These are phyloP conservation scores for Zea luxurians DNA, from an alignment of 176 grass and related monocot species.

Conservation along the genomic window DNA sequence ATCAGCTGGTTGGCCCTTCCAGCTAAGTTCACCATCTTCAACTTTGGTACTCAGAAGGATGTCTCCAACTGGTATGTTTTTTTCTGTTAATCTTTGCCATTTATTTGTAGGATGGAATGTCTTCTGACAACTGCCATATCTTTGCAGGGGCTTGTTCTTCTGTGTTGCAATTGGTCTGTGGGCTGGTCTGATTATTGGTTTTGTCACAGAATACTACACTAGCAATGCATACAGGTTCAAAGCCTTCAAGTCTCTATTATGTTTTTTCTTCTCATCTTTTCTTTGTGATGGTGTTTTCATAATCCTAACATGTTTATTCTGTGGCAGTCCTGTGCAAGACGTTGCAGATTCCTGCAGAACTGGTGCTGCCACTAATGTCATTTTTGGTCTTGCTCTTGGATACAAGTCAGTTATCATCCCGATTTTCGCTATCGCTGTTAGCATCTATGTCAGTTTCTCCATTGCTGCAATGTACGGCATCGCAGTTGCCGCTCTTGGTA, in stretches of 20 bases:
- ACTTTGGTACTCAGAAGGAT: slow-evolving; percentile 73
- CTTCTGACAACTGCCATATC: slow-evolving; percentile 4
- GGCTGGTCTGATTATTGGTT: slow-evolving; percentile 91
- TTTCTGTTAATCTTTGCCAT: slow-evolving; percentile 13
- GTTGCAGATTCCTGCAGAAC: slow-evolving; percentile 91
- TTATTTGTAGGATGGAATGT: slow-evolving; percentile 30
- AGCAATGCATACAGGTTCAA: slow-evolving; percentile 81
- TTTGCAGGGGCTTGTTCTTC: slow-evolving; percentile 83
- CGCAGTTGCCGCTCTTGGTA: slow-evolving; percentile 85
- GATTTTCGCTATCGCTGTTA: slow-evolving; percentile 85
- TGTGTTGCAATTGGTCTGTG: slow-evolving; percentile 86
- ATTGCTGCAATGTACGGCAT: slow-evolving; percentile 91
- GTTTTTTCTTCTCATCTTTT: neutral
- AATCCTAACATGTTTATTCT: slow-evolving; percentile 9
- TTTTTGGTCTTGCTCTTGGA: slow-evolving; percentile 85
- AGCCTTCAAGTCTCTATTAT: neutral
- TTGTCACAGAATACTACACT: slow-evolving; percentile 86
- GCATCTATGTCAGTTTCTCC: slow-evolving; percentile 89
- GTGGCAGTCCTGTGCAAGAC: slow-evolving; percentile 83
- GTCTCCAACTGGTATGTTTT: slow-evolving; percentile 73
- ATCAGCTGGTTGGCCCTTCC: slow-evolving; percentile 82
- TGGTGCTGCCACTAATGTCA: slow-evolving; percentile 89
- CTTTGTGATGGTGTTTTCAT: neutral
- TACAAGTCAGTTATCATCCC: slow-evolving; percentile 94
- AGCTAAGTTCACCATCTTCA: slow-evolving; percentile 82